phyloP scores from a whole-genome alignment of 441 rosid species.

The Pelargonium australe region DNA sequence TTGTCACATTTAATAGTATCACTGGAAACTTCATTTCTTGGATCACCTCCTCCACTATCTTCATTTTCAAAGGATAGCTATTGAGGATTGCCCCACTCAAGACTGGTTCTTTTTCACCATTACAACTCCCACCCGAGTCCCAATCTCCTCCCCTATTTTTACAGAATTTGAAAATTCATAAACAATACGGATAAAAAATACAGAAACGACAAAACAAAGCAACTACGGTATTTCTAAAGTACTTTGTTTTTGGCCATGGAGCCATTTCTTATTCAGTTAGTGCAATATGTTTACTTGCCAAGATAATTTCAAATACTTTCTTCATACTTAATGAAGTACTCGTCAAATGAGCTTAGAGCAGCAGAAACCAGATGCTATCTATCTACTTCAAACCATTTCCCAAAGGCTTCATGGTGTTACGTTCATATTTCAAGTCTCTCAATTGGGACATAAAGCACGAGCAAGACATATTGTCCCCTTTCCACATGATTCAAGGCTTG shows the following conservation, averaged over 20 bases:
- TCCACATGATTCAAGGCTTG: neutral
- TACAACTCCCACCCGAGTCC: constrained; percentile 80
- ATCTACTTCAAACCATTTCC: neutral
- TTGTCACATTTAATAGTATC: constrained; percentile 63
- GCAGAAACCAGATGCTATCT: neutral
- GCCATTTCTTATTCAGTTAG: neutral
- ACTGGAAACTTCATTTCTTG: constrained; percentile 48
- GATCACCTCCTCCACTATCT: constrained; percentile 73
- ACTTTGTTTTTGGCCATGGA: neutral
- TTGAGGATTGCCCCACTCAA: constrained; percentile 49
- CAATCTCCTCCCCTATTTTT: neutral
- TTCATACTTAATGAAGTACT: neutral
- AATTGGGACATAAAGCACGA: neutral
- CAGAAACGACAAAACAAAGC: too few species aligned
- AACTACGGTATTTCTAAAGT: neutral
- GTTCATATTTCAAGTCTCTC: neutral
- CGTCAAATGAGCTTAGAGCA: neutral
- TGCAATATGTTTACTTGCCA: neutral
- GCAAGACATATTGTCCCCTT: neutral
- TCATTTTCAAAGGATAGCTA: constrained; percentile 77
- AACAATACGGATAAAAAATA: neutral
- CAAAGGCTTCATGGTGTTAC: neutral
- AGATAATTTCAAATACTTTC: neutral
- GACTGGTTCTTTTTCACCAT: constrained; percentile 65
- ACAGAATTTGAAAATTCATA: neutral